Base-by-base conservation (phyloP, 2,329 filamentous ascomycete genomes). In the Pseudogymnoascus sp. region DNA sequence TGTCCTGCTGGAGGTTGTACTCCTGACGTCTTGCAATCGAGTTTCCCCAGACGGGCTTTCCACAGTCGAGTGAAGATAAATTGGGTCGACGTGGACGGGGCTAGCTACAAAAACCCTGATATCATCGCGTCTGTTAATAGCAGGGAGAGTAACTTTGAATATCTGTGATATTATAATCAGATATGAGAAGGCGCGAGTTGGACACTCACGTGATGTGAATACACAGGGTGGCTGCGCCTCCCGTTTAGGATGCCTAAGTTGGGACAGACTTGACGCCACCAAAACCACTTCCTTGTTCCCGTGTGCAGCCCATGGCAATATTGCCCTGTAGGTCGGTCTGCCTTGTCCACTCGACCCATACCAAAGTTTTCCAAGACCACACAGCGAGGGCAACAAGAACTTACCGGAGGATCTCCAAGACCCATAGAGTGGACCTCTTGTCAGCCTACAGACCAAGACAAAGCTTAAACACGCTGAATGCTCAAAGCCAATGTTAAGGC, bases 1-100 rank as follows among this genome's bases (percentile, higher is more conserved):
- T 56, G 1, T 68, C 35, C 37, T 71, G 56, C 13, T 73, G 60
- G 19, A 10, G 55, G 18, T 64, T 41, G 58, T 74, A 1, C 57
- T 66, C 70, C 69, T 73, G 41, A 73, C 73, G 30, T 70, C 63
- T 13, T 63, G 63, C 3, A 76, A 61, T 75, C 69, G n/a, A 75
- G 59, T 60, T 71, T 69, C 21, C 71, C 66, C 66, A 28, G 65
- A 71, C 15, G 76, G 60, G 38, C 30, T 35, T 59, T 75, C 63
- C 1, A 74, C 61, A 10, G 70, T 71, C 60, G 74, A 64, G 1
- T n/a, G n/a, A n/a, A n/a, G n/a, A n/a, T n/a, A n/a, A n/a, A n/a
- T n/a, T n/a, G n/a, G n/a, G n/a, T n/a, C n/a, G n/a, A n/a, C n/a
- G n/a, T n/a, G n/a, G n/a, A n/a, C n/a, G n/a, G n/a, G n/a, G n/a